Evolutionary conservation across 352 stramenopile species (phyloP), one percentile per base, ranked within the genome.

Genomic region (Phytophthora pinifolia): DNA sequence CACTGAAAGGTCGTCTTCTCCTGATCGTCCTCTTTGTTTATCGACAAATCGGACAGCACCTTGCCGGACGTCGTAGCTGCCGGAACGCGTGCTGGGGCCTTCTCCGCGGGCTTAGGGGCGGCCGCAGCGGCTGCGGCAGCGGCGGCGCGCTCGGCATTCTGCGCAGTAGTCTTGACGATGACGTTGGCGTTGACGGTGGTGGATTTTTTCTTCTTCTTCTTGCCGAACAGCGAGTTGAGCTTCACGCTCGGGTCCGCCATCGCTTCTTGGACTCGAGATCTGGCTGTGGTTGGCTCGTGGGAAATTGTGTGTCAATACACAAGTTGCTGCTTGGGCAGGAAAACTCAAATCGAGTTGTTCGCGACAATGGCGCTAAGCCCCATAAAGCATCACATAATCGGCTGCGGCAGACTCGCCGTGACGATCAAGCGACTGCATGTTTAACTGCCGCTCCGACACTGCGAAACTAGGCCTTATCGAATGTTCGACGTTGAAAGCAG

Each of bases 151-250:
- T 70, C 54, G 20, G 51, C 54, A 54, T 62, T 74, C 49, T 71
- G 65, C 22, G 70, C 65, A 39, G 67, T 77, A 39, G 74, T 79
- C 72, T 87, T 89, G 44, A 76, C 79, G 55, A 88, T 88, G 37
- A 83, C 75, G 47, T 88, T 92, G 32, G 82, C 80, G 53, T 92
- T 92, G 46, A 90, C 72, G 37, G 74, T 85, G 18, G 72, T 87
- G 42, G 70, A 83, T 69, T 88, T 89, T 31, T 75, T 79, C 48
- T 89, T 92, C 76, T 92, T 92, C 69, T 86, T 88, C 74, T 89
- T 90, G 67, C 83, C 83, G 59, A 92, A 92, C 47, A 92, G 65
- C 54, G 79, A 90, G 66, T 81, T 88, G 55, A 92, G 77, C 71
- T 92, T 92, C 31, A 68, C 67, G 69, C 73, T 86, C 56, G 83